Conservation (phyloP, 2,329 filamentous ascomycete species). For the Ustulina deusta region DNA sequence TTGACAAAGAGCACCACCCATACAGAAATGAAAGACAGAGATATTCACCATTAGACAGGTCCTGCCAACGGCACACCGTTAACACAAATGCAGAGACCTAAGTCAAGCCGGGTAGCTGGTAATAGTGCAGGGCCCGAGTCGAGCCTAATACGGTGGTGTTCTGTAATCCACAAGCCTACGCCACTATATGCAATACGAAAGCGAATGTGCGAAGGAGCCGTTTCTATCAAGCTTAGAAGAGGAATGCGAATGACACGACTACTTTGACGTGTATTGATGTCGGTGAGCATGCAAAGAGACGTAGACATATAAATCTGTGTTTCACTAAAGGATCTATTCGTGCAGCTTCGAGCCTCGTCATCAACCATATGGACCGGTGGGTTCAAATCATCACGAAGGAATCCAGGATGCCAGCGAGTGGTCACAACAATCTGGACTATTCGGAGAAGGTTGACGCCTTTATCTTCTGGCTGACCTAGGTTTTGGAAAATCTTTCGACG, state of each 20-base stretch:
- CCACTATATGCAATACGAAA: conserved; percentile 43
- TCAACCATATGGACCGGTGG: conserved; percentile 44
- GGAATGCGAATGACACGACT: conserved; percentile 26
- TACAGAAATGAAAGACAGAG: too few species aligned
- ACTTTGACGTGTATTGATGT: conserved; percentile 40
- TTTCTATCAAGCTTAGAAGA: conserved; percentile 39
- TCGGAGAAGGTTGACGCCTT: conserved; percentile 27
- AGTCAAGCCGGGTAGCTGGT: too few species aligned
- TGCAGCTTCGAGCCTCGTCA: conserved; percentile 39
- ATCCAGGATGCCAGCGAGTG: conserved; percentile 23
- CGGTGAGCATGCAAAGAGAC: conserved; percentile 37
- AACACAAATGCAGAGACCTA: too few species aligned
- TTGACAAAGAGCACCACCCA: too few species aligned
- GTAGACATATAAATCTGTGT: conserved; percentile 39
- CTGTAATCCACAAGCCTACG: conserved; percentile 38
- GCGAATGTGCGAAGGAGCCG: conserved; percentile 42
- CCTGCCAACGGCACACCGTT: too few species aligned
- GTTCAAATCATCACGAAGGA: conserved; percentile 33
- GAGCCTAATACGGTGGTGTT: conserved; percentile 43
- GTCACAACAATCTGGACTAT: conserved; percentile 38
- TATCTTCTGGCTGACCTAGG: conserved; percentile 41
- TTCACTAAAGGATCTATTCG: conserved; percentile 45
- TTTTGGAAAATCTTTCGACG: conserved; percentile 45
- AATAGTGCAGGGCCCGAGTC: conserved; percentile 37
- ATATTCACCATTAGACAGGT: too few species aligned